Base-by-base conservation (phyloP, 2,329 filamentous ascomycete genomes). In the Basipetospora sp. region DNA sequence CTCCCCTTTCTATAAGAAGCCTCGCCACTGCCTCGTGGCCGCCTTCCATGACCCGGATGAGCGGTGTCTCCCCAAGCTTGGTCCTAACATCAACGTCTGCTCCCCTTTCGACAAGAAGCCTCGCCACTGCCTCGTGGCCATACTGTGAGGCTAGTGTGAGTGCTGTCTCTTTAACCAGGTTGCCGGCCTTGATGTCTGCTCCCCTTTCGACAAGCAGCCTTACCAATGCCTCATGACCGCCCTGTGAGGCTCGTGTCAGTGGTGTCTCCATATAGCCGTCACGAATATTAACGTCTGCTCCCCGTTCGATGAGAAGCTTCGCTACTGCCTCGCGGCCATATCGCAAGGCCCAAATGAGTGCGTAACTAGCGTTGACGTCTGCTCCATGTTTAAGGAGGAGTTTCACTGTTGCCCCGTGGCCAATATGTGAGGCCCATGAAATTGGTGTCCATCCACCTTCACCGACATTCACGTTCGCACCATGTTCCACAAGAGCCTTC, bases 341-440 rank as follows among this genome's bases (percentile, higher is more conserved):
- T 14, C 42, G n/a, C 4, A 35, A 39, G 6, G 41, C 43, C 11
- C 11, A 18, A 16, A 41, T 36, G 8, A 46, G 39, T 13, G 44
- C 37, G n/a, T n/a, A n/a, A n/a, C n/a, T n/a, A 25, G 29, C 18
- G 13, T 43, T 37, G 15, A 39, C 22, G 14, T 45, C 40, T 14
- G 44, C 45, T 5, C 38, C 45, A 38, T 35, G 43, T 35, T 43
- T 40, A 16, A 50, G 41, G 16, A 50, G 44, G n/a, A 48, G 38
- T 15, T 41, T 37, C 10, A 53, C 42, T 16, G 52, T 39, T 14
- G 35, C 38, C 31, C 48, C 47, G 28, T 53, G 38, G 4, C 50
- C 48, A 32, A 27, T n/a, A n/a, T n/a, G n/a, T 25, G 22, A 25
- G 11, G 22, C 22, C 6, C 11, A 25, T 6, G 11, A 6, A 6